Conservation (phyloP, 2,329 filamentous ascomycete species). For the Diaporthe citri region DNA sequence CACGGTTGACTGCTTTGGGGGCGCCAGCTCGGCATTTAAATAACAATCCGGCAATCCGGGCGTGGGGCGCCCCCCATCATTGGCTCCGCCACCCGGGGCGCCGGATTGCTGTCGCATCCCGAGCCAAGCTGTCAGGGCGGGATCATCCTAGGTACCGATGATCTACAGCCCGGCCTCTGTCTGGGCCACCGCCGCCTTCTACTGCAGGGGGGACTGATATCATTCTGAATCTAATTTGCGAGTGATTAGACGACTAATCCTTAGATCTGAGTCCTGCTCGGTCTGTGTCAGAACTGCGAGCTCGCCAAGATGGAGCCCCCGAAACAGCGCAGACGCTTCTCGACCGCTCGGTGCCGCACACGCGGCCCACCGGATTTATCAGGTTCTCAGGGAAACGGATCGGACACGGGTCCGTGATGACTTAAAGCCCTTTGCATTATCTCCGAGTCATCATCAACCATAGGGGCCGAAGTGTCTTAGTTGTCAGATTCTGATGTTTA, state of each 20-base stretch:
- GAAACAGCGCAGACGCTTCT: constrained; percentile 13
- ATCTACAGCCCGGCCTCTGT: constrained; percentile 20
- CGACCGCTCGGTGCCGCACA: constrained; percentile 5
- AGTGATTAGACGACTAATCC: constrained; percentile 4
- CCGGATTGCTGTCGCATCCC: constrained; percentile 22
- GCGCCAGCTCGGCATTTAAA: constrained; percentile 18
- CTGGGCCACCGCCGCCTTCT: background rate
- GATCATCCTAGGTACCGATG: constrained; percentile 22
- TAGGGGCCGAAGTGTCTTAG: constrained; percentile 22
- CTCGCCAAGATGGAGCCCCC: constrained; percentile 20
- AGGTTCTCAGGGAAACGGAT: background rate
- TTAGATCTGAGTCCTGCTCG: background rate
- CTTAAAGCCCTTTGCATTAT: background rate
- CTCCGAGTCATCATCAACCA: constrained; percentile 20
- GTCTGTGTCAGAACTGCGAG: constrained; percentile 21
- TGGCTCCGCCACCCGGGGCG: constrained; percentile 25
- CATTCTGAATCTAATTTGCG: constrained; percentile 15
- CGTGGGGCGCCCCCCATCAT: background rate
- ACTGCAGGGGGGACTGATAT: background rate
- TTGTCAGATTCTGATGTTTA: constrained; percentile 17
- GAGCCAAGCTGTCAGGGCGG: constrained; percentile 24
- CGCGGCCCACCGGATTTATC: constrained; percentile 2
- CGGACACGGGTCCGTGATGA: constrained; percentile 23
- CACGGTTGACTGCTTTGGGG: background rate
- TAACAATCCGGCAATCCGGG: constrained; percentile 24